Conservation (phyloP, 345 rosid genomes). For the Turritis glabra region DNA sequence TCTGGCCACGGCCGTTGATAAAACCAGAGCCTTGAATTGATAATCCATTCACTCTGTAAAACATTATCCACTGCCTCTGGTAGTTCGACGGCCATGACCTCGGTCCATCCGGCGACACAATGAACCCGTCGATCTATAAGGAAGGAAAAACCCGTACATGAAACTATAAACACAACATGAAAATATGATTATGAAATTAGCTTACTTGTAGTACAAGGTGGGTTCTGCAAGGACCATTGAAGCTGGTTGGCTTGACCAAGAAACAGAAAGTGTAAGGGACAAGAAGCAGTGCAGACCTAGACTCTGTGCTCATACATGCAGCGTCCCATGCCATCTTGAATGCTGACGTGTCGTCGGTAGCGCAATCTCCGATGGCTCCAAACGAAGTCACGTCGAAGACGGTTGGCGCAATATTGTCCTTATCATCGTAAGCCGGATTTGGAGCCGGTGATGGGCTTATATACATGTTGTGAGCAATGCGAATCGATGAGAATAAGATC, state of each 20-base stretch:
- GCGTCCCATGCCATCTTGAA: conserved; percentile 88
- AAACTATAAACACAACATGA: neutral
- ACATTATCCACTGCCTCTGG: conserved; percentile 82
- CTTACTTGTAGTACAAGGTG: conserved; percentile 66
- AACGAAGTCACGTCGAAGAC: conserved; percentile 61
- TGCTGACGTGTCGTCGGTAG: conserved; percentile 66
- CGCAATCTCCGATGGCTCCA: conserved; percentile 82
- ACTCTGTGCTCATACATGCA: conserved; percentile 48
- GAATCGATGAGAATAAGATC: conserved; percentile 14
- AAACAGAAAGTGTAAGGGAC: conserved; percentile 63
- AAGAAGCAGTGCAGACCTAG: conserved; percentile 39
- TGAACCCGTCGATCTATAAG: conserved; percentile 48
- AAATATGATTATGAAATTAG: neutral
- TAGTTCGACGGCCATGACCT: conserved; percentile 60
- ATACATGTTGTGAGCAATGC: neutral
- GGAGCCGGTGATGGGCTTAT: conserved; percentile 36
- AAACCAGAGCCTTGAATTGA: conserved; percentile 72
- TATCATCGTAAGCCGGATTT: conserved; percentile 19
- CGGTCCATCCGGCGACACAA: conserved; percentile 50
- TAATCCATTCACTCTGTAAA: conserved; percentile 67
- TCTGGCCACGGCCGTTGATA: conserved; percentile 75
- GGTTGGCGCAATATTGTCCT: neutral
- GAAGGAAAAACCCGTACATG: neutral
- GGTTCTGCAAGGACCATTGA: conserved; percentile 80
- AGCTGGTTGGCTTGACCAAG: conserved; percentile 76